Base-by-base conservation (phyloP, 1,139 yeast species). In the Taiozyma onychis region DNA sequence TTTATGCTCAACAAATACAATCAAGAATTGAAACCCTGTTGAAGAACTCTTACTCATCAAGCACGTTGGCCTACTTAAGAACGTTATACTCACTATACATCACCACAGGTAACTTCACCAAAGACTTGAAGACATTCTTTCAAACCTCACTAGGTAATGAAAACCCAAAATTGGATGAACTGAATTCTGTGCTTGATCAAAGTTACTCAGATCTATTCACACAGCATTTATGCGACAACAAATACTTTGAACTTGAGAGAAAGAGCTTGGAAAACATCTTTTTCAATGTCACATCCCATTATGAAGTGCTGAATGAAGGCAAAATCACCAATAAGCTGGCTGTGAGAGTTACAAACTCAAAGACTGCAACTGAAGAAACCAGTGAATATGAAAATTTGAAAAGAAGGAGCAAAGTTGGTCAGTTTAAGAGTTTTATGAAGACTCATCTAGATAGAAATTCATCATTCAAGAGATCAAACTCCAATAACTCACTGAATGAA, bases 21-120 rank as follows among this genome's bases (percentile, higher is more conserved):
- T 80, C 82, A 32, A 81, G 85, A 57, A 75, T 89, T 21, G 83
- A 83, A 53, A 71, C 79, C 2, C 71, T 87, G 43, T 69, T 91
- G 44, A 81, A 77, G 50, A 78, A 77, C 51, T 86, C 97, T 0
- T 77, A 81, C 50, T 75, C 85, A 1, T 73, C 80, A 9, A 80
- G 89, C 27, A 74, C 81, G 2, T 70, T 93, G 51, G 90, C 96
- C 0, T 91, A 87, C 64, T 82, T 90, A 8, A 77, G 98, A 59
- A 76, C 86, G 1, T 69, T 93, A 41, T 90, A 88, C 66, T 73
- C 83, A 2, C 71, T 87, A 28, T 85, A 82, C 62, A 75, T 78
- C 0, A 68, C 80, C 44, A 73, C 87, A 4, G 80, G 81, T n/a
- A 80, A 77, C 43, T 78, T 86, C 60, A 83, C 88, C 1, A 79